Evolutionary conservation across 345 rosid species (phyloP).

Genomic region (Aegle marmelos): DNA sequence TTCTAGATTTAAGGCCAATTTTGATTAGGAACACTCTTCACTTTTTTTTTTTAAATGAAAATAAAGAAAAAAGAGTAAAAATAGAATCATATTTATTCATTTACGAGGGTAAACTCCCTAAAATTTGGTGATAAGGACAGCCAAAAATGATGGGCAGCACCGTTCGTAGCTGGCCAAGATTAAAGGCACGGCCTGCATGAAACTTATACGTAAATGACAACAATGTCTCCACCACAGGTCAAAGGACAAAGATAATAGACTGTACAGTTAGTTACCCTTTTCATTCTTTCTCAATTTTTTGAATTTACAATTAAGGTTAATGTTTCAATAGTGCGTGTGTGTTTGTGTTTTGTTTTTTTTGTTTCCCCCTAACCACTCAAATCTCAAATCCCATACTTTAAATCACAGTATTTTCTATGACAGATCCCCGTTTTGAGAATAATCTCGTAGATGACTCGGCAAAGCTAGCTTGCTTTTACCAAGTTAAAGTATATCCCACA

Average conservation of each 20-base stretch:
- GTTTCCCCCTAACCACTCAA: background rate
- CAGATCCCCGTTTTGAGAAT: background rate
- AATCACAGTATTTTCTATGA: background rate
- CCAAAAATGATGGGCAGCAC: background rate
- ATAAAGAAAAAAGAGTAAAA: background rate
- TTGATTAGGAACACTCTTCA: background rate
- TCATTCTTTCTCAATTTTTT: background rate
- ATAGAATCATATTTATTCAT: background rate
- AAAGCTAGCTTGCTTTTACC: background rate
- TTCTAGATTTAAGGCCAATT: background rate
- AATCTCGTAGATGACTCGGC: background rate
- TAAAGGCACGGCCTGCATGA: background rate
- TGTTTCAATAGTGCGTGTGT: too few relatives aligned
- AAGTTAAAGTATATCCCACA: background rate
- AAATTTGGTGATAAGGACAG: background rate
- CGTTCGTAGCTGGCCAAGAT: background rate
- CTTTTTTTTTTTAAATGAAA: background rate
- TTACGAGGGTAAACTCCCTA: background rate
- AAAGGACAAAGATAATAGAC: background rate
- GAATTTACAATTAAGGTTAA: background rate
- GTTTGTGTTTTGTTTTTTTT: too few relatives aligned
- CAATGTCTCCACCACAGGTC: background rate
- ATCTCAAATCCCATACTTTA: background rate
- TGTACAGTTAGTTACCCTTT: too few relatives aligned
- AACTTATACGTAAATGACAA: background rate